Base-by-base conservation (phyloP, 768 basidiomycete species). In the Termitomyces sp. region DNA sequence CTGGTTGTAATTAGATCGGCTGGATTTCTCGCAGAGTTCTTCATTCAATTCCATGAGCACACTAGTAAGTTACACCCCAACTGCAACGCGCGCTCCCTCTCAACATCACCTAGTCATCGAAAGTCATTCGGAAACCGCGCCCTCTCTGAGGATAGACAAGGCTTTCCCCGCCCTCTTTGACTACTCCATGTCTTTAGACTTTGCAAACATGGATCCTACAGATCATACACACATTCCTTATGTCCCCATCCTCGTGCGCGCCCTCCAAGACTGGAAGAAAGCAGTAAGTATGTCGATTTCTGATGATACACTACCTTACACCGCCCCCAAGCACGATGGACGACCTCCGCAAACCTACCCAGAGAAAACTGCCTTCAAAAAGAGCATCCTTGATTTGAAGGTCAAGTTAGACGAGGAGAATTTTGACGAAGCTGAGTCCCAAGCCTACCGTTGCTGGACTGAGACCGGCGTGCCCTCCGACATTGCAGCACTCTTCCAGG, bases 221-320 rank as follows among this genome's bases (percentile, higher is more conserved):
- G 89, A 93, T 51, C 93, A 97, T 65, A 81, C 81, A 0, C 96
- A 99, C 67, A 74, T 98, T 34, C 95, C 97, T 0, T 97, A 90
- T 62, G 85, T 96, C 46, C 74, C 93, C 55, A 87, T 98, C 56
- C 83, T 98, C 38, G 87, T 98, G 38, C 85, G 86, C 17, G 85
- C 82, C 1, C 68, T 94, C 7, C 85, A 92, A 54, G 80, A 87
- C 30, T 98, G 94, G 93, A 92, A 88, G 70, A 77, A 76, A 58
- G 64, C 76, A 30, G 93, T 91, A 62, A 61, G 85, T 68, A 15
- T 1, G 19, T 26, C n/a, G 10, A 37, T 5, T 44, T 46, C 22
- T 19, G 35, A 12, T 12, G 5, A 32, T 26, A 17, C 14, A 40
- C 41, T 24, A 4, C 15, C 41, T 22, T 10, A 51, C 22, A 42